Conservation (phyloP, 2,329 filamentous ascomycete species). For the Phialophora verrucosa region DNA sequence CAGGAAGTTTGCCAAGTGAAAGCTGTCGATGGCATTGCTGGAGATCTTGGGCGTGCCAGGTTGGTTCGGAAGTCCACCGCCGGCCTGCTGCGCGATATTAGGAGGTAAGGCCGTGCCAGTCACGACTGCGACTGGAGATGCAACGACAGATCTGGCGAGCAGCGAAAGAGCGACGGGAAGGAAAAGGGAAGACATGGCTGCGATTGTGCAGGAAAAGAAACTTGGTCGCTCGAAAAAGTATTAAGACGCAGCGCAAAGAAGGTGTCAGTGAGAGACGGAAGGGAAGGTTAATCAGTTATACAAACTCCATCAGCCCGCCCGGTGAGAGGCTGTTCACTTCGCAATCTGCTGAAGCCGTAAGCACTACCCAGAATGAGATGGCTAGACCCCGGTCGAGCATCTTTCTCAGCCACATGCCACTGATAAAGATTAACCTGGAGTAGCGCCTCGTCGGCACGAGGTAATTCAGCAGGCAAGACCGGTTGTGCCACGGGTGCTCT, state of each 20-base stretch:
- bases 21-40: constrained; percentile 19
- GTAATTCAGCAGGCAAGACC: neutral
- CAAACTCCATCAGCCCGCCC: constrained; percentile 13
- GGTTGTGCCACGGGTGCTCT: neutral
- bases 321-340: constrained; percentile 16
- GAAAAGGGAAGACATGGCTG: constrained; percentile 25
- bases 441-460: neutral
- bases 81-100: constrained; percentile 30
- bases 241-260: neutral
- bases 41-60: constrained; percentile 22
- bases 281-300: constrained; percentile 17
- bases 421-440: neutral
- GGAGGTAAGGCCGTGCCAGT: constrained; percentile 28
- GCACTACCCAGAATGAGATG: constrained; percentile 25
- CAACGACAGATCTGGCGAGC: constrained; percentile 20
- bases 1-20: constrained; percentile 43
- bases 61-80: constrained; percentile 27
- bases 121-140: constrained; percentile 21
- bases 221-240: constrained; percentile 6
- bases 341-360: constrained; percentile 29
- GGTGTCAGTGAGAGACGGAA: neutral
- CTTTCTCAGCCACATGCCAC: constrained; percentile 22
- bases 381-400: constrained; percentile 6
- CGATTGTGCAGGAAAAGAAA: constrained; percentile 16
- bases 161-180: constrained; percentile 27